Evolutionary conservation across 2,329 filamentous ascomycete species (phyloP).

Genomic region (Talaromyces albobiverticillius): DNA sequence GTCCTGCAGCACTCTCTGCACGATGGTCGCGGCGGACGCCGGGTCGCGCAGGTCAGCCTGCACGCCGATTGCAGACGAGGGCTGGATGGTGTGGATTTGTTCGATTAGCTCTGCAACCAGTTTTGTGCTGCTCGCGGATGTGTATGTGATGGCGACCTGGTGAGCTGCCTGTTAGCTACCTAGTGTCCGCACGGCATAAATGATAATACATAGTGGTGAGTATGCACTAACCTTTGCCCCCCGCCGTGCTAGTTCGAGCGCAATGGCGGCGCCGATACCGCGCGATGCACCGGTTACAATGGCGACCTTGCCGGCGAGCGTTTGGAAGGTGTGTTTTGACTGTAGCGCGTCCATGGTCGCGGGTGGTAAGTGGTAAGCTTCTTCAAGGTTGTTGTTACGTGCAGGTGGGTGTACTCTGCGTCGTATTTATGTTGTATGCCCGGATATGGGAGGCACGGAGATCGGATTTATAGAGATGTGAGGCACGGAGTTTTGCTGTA

Average conservation of each 20-base stretch:
- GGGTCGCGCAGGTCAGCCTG: neutral
- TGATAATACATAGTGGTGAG: neutral
- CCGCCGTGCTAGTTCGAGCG: conserved; percentile 46
- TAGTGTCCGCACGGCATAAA: too few relatives aligned
- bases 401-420: too few relatives aligned
- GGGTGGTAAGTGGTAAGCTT: too few relatives aligned
- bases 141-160: conserved; percentile 44
- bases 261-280: conserved; percentile 50
- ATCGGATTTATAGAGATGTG: too few relatives aligned
- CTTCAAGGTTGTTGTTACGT: too few relatives aligned
- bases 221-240: conserved; percentile 38
- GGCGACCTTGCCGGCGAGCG: conserved; percentile 33
- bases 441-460: too few relatives aligned
- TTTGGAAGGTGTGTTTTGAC: neutral
- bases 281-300: conserved; percentile 52
- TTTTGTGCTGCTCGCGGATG: conserved; percentile 36
- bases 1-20: neutral
- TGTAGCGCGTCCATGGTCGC: too few relatives aligned
- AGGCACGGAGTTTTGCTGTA: too few relatives aligned
- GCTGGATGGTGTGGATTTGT: neutral
- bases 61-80: conserved; percentile 1
- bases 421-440: too few relatives aligned
- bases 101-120: conserved; percentile 24
- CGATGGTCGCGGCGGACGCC: neutral
- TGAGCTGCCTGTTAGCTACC: too few relatives aligned